Evolutionary conservation across 2,329 filamentous ascomycete genomes (phyloP).

Genomic region (Verticillium dahliae): DNA sequence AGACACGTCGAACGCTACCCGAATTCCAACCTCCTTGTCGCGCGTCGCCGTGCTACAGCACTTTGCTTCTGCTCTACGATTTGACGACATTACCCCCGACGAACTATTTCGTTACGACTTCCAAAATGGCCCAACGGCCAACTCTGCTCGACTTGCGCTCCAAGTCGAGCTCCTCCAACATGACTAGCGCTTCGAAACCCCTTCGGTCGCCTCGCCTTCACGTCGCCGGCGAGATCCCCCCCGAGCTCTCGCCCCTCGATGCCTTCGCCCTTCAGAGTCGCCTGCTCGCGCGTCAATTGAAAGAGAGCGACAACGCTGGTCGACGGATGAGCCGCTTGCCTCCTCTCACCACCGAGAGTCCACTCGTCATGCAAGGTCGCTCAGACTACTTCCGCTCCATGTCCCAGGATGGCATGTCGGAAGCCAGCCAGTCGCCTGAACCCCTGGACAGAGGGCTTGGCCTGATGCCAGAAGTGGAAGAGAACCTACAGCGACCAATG

Average conservation of each 20-base stretch:
- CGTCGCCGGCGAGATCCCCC: slow-evolving; percentile 74
- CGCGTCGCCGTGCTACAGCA: not conserved
- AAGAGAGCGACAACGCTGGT: slow-evolving; percentile 68
- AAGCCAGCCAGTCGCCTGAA: slow-evolving; percentile 23
- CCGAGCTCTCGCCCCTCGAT: slow-evolving; percentile 88
- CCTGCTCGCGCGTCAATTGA: slow-evolving; percentile 77
- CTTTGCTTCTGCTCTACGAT: slow-evolving; percentile 2
- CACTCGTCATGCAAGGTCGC: slow-evolving; percentile 66
- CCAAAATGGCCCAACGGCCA: slow-evolving; percentile 49
- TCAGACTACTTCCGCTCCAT: slow-evolving; percentile 76
- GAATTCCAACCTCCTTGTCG: slow-evolving; percentile 9
- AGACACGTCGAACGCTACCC: slow-evolving; percentile 11
- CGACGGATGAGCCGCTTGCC: slow-evolving; percentile 80
- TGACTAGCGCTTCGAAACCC: slow-evolving; percentile 41
- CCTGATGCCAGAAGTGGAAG: slow-evolving; percentile 50
- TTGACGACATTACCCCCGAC: not conserved
- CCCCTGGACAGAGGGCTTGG: slow-evolving; percentile 32
- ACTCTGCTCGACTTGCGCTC: slow-evolving; percentile 54
- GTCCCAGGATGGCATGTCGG: slow-evolving; percentile 55
- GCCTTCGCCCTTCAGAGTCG: slow-evolving; percentile 91
- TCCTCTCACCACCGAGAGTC: slow-evolving; percentile 74
- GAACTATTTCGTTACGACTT: not conserved
- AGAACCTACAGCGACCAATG: slow-evolving; percentile 52
- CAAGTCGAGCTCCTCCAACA: slow-evolving; percentile 44
- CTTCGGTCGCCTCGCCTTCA: slow-evolving; percentile 68